A percentile compares a stretch with the other conserved stretches of the same genome.
Evolutionary conservation across 192 early-diverging fungal genomes (phyloP).

Genomic region (Dimargaris cristalligena): DNA sequence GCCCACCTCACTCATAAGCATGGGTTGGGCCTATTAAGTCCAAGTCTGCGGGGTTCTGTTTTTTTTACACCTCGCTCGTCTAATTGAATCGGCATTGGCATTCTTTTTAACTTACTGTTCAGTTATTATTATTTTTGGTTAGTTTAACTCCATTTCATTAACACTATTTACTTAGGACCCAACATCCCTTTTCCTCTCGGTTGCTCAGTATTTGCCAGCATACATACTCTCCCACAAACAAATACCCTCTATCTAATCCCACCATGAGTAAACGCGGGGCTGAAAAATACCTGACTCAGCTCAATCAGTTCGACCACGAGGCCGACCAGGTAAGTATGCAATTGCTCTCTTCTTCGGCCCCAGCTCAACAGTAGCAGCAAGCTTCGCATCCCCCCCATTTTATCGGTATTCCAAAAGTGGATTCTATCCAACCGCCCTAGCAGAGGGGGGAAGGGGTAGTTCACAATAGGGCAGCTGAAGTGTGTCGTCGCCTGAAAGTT

Average conservation of each 20-base stretch:
- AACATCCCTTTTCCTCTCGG: not conserved
- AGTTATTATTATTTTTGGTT: not conserved
- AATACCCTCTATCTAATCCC: not conserved
- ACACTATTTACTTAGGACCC: not conserved
- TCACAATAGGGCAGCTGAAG: too few species aligned
- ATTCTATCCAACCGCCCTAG: not conserved
- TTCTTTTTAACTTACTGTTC: not conserved
- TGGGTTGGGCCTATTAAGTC: too few species aligned
- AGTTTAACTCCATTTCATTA: not conserved
- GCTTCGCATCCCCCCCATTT: not conserved
- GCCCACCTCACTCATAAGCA: too few species aligned
- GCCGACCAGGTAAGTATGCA: not conserved
- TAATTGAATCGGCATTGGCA: not conserved
- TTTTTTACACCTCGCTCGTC: too few species aligned
- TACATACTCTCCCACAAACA: not conserved
- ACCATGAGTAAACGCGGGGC: slow-evolving; percentile 28
- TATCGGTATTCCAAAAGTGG: not conserved
- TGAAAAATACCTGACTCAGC: slow-evolving; percentile 29
- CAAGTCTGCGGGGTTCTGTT: too few species aligned
- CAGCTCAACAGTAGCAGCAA: not conserved
- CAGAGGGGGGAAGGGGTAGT: not conserved
- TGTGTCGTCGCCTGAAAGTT: too few species aligned
- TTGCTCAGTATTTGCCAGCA: not conserved
- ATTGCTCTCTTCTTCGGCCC: not conserved
- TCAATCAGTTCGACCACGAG: slow-evolving; percentile 25